Evolutionary conservation across 768 basidiomycete species (phyloP).

Genomic region (Suillus alpinus): DNA sequence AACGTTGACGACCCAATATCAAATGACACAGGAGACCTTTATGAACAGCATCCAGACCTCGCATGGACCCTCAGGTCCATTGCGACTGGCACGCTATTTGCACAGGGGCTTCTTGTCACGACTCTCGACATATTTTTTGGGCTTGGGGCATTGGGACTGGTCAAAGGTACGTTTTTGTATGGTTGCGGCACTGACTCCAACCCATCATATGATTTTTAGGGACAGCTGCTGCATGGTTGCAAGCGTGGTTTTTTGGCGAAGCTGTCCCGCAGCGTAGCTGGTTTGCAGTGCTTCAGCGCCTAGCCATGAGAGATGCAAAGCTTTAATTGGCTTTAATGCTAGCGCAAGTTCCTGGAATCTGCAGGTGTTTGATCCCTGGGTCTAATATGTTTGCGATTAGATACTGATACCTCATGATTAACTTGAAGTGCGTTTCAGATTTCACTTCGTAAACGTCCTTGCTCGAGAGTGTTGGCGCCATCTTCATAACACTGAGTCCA

Average conservation of each 20-base stretch:
- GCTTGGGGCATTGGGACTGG: conserved; percentile 31
- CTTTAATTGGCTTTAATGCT: neutral
- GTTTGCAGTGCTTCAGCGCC: neutral
- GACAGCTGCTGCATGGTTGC: neutral
- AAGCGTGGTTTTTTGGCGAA: neutral
- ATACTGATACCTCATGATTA: neutral
- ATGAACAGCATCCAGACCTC: conserved; percentile 34
- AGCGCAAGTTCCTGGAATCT: no score
- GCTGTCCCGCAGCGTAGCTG: neutral
- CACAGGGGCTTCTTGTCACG: conserved; percentile 24
- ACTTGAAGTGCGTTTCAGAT: no score
- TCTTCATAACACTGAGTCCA: neutral
- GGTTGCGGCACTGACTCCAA: neutral
- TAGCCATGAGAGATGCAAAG: neutral
- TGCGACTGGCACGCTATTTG: neutral
- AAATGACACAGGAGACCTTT: conserved; percentile 29
- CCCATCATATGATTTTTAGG: neutral
- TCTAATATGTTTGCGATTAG: neutral
- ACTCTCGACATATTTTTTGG: conserved; percentile 35
- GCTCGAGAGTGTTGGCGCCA: neutral
- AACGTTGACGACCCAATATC: neutral
- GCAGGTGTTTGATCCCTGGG: neutral
- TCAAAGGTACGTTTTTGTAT: conserved; percentile 26
- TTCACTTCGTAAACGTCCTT: no score
- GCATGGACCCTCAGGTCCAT: conserved; percentile 21